Base-by-base conservation (phyloP, 2,329 filamentous ascomycete species). In the Tolypocladium inflatum region DNA sequence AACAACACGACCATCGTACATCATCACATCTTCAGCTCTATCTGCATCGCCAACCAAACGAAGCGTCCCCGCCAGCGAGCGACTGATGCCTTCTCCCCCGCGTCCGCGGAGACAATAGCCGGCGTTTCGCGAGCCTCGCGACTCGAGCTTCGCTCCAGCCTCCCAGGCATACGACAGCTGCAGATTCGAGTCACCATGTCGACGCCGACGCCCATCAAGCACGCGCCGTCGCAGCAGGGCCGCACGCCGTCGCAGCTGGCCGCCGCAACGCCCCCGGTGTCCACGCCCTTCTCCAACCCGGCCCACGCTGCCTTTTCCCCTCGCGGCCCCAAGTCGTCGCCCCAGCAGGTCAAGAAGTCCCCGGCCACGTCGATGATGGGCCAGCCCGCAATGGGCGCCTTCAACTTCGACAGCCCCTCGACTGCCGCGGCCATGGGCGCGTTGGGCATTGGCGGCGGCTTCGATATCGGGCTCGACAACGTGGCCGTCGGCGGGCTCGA, bases 361-460 rank as follows among this genome's bases (percentile, higher is more conserved):
- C 83, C 84, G 1, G 83, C 82, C 15, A 79, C 78, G 45, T 77
- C 76, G 15, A 77, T 83, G 60, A 76, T 78, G 68, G 75, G 75
- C 7, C 78, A 80, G 57, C 69, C 74, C 5, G 71, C 72, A 8
- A 75, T 72, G 59, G 68, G 73, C 30, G 73, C 79, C 2, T 73
- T 84, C 45, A 84, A 80, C 66, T 87, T 86, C 65, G 84, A 87
- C 66, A 87, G 83, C 62, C 85, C 85, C 2, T 82, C 80, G 30
- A 83, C 84, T 0, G 82, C 83, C 2, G 83, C 84, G 4, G 83
- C 84, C 0, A 78, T 87, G 66, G 82, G 81, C 2, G 79, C 78
- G 3, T 69, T 84, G 53, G 79, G 76, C 1, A 77, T 85, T n/a
- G 73, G 73, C 2, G 67, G 66, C 8, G 72, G 74, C 26, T 71